Base-by-base conservation (phyloP, 306 rosid species). In the Vicia faba region DNA sequence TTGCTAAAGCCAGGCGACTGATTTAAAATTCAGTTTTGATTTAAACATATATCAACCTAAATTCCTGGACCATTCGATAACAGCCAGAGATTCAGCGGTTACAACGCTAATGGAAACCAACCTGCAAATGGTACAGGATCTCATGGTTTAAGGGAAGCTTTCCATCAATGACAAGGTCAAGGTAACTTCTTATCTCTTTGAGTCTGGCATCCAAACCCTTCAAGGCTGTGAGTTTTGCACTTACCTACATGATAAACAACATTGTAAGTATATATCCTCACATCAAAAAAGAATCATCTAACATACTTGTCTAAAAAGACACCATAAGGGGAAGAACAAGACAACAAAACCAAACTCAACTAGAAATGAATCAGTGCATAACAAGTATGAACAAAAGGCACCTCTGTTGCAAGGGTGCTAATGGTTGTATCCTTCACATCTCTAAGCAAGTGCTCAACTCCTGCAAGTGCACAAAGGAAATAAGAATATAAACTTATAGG, bases 51-150 rank as follows among this genome's bases (percentile, higher is more conserved):
- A 48, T 49, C 57, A 46, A 19, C 4, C 16, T 7, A 48, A 50
- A 61, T 68, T 68, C 40, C 26, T 43, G 20, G 58, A 69, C 61
- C 53, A 63, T 35, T 33, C 54, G 28, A 44, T n/a, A 61, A 70
- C 19, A 46, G 74, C 48, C 46, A 41, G 40, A 51, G 36, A 66
- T 65, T 66, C 28, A 31, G 26, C 5, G 18, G 20, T 26, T 56
- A 44, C 28, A 51, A 25, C 39, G 13, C 44, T 28, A 16, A 60
- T 2, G 13, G 8, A 40, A 68, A 71, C 40, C 40, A 45, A 87
- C 97, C 92, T 88, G 97, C 66, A 92, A 81, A 84, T 89, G 96
- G 76, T 87, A 92, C 26, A 89, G 85, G 72, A 91, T 92, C 85
- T 92, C 92, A 56, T 92, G 98, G 73, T 89, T 89, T 72, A 92